phyloP scores from a whole-genome alignment of 1,139 yeast species.

The Hyphopichia pseudoburtonii region DNA sequence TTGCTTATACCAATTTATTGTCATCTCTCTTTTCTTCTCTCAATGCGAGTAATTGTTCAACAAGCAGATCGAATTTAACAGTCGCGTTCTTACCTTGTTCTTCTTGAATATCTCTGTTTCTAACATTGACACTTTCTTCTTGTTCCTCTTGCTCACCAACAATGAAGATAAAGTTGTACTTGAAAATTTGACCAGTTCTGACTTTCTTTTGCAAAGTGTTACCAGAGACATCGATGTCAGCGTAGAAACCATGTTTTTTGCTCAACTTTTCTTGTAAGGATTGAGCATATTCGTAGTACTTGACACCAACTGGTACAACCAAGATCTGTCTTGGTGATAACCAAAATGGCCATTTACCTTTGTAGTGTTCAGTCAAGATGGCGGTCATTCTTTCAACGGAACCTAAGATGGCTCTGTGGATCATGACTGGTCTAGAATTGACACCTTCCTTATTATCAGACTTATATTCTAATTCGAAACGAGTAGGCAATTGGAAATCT shows the following conservation, averaged over 20 bases:
- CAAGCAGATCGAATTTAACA: constrained; percentile 66
- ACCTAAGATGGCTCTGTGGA: constrained; percentile 97
- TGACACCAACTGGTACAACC: constrained; percentile 94
- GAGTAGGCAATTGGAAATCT: constrained; percentile 93
- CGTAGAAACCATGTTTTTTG: constrained; percentile 71
- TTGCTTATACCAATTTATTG: constrained; percentile 46
- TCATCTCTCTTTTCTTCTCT: constrained; percentile 70
- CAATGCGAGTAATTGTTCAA: constrained; percentile 62
- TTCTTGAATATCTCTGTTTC: constrained; percentile 82
- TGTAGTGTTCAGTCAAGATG: constrained; percentile 92
- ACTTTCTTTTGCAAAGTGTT: constrained; percentile 96
- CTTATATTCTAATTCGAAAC: constrained; percentile 87
- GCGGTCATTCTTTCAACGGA: constrained; percentile 99
- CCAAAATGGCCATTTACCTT: constrained; percentile 99
- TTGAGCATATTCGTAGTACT: constrained; percentile 86
- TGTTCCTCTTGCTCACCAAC: constrained; percentile 93
- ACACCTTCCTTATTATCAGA: constrained; percentile 51
- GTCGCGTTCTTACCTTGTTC: constrained; percentile 91
- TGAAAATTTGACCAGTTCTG: constrained; percentile 89
- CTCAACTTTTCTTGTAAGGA: constrained; percentile 65
- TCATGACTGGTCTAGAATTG: constrained; percentile 83
- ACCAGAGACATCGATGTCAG: constrained; percentile 90
- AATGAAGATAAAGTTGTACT: constrained; percentile 90
- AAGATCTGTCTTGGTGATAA: constrained; percentile 94
- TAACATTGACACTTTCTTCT: constrained; percentile 77